A percentile compares a stretch with the other conserved stretches of the same genome.
These are phyloP conservation scores for Mycosphaerella arachidis DNA, from an alignment of 2,329 filamentous ascomycete genomes.

Conservation along the genomic window DNA sequence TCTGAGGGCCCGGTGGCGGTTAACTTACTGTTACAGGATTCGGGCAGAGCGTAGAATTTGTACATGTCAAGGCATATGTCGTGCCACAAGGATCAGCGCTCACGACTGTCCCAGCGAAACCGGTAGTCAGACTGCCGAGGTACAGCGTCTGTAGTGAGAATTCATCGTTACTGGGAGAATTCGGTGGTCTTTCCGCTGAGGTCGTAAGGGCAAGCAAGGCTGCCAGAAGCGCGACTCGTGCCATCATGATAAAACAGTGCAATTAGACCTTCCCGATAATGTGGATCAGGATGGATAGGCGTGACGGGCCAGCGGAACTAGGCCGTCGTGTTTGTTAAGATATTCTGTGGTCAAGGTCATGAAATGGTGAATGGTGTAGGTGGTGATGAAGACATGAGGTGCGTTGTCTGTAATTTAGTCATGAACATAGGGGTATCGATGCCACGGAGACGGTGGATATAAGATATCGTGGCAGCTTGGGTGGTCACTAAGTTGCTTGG, in stretches of 20 bases:
- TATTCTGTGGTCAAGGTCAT: not conserved
- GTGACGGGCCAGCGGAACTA: not conserved
- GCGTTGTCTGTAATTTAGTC: no score
- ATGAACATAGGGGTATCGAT: no score
- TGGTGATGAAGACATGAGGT: not conserved
- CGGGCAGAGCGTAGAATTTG: not conserved
- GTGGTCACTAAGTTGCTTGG: not conserved
- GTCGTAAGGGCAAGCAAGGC: not conserved
- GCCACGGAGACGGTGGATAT: no score
- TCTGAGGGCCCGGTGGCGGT: not conserved
- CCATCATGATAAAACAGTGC: not conserved
- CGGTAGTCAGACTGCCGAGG: not conserved
- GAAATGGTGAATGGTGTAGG: not conserved
- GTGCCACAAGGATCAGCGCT: conserved; percentile 14
- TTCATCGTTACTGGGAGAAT: not conserved
- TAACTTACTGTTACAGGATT: not conserved
- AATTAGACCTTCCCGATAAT: not conserved
- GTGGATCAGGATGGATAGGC: not conserved
- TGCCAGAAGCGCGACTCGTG: not conserved
- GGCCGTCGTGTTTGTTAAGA: not conserved
- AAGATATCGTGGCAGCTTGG: not conserved
- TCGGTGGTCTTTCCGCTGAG: not conserved
- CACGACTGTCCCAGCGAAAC: conserved; percentile 10
- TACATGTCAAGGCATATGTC: conserved; percentile 13
- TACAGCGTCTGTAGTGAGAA: not conserved